Base-by-base conservation (phyloP, 768 basidiomycete species). In the Rickenella mellea region DNA sequence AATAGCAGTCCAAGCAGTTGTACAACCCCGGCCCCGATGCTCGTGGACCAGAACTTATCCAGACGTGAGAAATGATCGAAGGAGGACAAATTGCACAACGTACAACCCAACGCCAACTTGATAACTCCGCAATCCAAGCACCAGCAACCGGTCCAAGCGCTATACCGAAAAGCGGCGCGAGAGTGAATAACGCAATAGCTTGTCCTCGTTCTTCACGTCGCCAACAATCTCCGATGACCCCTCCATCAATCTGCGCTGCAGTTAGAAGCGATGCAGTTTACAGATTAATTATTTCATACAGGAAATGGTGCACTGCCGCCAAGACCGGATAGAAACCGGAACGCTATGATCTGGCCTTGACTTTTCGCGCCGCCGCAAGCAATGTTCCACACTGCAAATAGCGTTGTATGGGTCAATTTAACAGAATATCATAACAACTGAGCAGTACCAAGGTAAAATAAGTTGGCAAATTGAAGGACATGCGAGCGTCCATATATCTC, bases 31-130 rank as follows among this genome's bases (percentile, higher is more conserved):
- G 74, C 77, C 0, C 70, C 64, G 27, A 83, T 78, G 25, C 66
- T 73, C 3, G 78, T 78, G 0, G 79, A 71, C 74, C 80, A 82
- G 55, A 84, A 86, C 70, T 77, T 48, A 40, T 10, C 5, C 14
- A 12, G 3, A 3, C 4, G 2, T 5, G 6, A 36, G 9, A 17
- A 36, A 19, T 22, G 24, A 12, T 7, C 32, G 15, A 10, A 15
- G 4, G 33, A 6, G 6, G 19, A 0, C 27, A 2, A 28, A 27
- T 30, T 3, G 17, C 29, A 10, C 27, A 4, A 65, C 74, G 29
- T 56, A 74, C 76, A 22, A 83, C 80, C 81, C 80, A 84, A 55
- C 78, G 64, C 83, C 83, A 85, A 0, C 77, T 78, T 0, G 79
- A 71, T 27, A 60, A 63, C 12, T 22, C 24, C 5, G 6, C 17